Percentiles rank a stretch among this genome's conserved stretches.
Conservation (phyloP, 768 basidiomycete genomes). For the Lactarius psammicola region DNA sequence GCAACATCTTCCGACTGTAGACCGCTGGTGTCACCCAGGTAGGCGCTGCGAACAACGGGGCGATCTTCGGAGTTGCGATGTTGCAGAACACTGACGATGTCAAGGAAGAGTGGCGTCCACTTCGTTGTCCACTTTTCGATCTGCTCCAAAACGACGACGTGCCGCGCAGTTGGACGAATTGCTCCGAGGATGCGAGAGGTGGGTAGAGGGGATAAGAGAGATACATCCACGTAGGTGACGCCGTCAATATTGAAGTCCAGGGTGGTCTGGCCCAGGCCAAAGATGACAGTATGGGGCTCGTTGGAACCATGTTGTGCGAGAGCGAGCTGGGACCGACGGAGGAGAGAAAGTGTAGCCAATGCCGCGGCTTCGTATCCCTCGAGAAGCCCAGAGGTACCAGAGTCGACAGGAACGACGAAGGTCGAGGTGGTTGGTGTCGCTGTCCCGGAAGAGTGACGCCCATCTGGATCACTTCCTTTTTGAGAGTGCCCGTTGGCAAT, state of each 20-base stretch:
- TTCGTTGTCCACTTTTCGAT: slow-evolving; percentile 69
- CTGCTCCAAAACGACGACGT: slow-evolving; percentile 82
- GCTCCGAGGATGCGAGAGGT: slow-evolving; percentile 52
- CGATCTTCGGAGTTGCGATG: slow-evolving; percentile 47
- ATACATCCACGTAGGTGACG: slow-evolving; percentile 61
- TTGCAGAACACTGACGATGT: slow-evolving; percentile 72
- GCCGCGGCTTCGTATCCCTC: slow-evolving; percentile 68
- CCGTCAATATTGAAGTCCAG: slow-evolving; percentile 50
- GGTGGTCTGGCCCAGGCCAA: slow-evolving; percentile 60
- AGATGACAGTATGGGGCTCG: slow-evolving; percentile 63
- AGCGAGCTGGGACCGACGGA: slow-evolving; percentile 60
- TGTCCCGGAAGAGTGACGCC: slow-evolving; percentile 25
- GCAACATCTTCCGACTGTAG: slow-evolving; percentile 46
- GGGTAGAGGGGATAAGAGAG: slow-evolving; percentile 68
- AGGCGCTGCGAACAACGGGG: slow-evolving; percentile 59
- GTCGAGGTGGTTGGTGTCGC: slow-evolving; percentile 25
- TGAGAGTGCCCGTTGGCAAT: slow-evolving; percentile 36
- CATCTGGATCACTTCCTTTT: slow-evolving; percentile 33
- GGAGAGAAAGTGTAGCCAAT: slow-evolving; percentile 58
- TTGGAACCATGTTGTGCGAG: slow-evolving; percentile 49
- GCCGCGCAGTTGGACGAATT: slow-evolving; percentile 61
- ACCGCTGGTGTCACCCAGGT: slow-evolving; percentile 52
- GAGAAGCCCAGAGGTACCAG: slow-evolving; percentile 39
- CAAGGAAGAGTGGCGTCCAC: slow-evolving; percentile 86
- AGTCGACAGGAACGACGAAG: slow-evolving; percentile 29